Evolutionary conservation across 768 basidiomycete genomes (phyloP).

Genomic region (Auricularia auricula-judae): DNA sequence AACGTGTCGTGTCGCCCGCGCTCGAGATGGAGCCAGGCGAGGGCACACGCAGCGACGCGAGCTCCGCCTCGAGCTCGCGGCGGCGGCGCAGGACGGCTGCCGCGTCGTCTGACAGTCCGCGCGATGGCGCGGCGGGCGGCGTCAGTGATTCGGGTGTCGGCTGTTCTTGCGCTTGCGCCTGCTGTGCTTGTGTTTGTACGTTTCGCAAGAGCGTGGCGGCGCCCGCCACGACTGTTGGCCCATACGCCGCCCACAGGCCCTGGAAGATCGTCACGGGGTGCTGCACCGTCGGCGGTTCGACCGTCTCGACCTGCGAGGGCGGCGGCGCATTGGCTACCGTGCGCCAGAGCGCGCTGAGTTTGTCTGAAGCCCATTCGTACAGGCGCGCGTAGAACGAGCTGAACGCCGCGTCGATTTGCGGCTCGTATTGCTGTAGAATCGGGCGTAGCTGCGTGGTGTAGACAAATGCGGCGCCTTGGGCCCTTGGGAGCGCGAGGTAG

Average conservation of each 20-base stretch:
- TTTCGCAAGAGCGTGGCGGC: conserved; percentile 24
- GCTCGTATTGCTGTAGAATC: conserved; percentile 72
- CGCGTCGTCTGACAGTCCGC: conserved; percentile 9
- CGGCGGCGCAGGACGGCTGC: conserved; percentile 32
- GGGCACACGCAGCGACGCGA: conserved; percentile 33
- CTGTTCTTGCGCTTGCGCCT: not conserved
- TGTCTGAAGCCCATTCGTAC: conserved; percentile 56
- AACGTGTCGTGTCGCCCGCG: not conserved
- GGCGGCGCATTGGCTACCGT: conserved; percentile 28
- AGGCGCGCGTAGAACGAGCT: conserved; percentile 48
- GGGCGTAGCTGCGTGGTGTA: conserved; percentile 74
- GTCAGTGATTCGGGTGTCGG: not conserved
- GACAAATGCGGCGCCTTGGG: conserved; percentile 76
- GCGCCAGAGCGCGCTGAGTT: conserved; percentile 54
- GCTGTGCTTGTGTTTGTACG: not conserved
- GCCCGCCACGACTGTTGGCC: conserved; percentile 61
- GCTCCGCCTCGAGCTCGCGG: conserved; percentile 45
- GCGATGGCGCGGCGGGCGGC: not conserved
- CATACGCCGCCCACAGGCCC: conserved; percentile 70
- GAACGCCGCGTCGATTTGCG: conserved; percentile 73
- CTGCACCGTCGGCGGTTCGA: conserved; percentile 30
- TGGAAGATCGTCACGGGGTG: conserved; percentile 50
- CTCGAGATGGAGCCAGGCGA: not conserved
- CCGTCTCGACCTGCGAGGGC: conserved; percentile 1
- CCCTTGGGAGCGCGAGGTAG: conserved; percentile 85